phyloP scores from a whole-genome alignment of 2,329 filamentous ascomycete genomes.

The Colletotrichum neosansevieriae region DNA sequence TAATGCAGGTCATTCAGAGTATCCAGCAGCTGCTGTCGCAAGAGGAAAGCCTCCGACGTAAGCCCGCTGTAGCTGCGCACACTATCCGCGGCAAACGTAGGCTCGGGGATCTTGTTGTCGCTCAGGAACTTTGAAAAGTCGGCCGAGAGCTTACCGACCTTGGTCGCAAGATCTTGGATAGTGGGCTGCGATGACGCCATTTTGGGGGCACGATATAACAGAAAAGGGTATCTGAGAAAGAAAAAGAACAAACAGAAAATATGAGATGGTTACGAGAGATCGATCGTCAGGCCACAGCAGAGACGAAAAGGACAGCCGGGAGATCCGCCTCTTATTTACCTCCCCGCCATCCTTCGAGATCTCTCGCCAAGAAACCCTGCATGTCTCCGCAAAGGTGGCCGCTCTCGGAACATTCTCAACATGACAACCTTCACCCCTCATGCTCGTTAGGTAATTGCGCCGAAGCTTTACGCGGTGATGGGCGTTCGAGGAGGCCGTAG shows the following conservation, averaged over 20 bases:
- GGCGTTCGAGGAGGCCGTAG: slow-evolving; percentile 3
- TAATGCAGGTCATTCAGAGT: slow-evolving; percentile 60
- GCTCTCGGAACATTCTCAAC: background rate
- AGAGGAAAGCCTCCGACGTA: slow-evolving; percentile 56
- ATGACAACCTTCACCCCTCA: background rate
- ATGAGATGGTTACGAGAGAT: background rate
- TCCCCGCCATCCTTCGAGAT: slow-evolving; percentile 3
- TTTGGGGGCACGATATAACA: slow-evolving; percentile 29
- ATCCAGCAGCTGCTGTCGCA: slow-evolving; percentile 58
- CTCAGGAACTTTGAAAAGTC: slow-evolving; percentile 54
- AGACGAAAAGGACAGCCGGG: background rate
- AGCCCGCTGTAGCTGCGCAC: slow-evolving; percentile 56
- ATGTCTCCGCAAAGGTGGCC: background rate
- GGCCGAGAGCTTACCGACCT: slow-evolving; percentile 58
- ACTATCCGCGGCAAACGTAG: slow-evolving; percentile 58
- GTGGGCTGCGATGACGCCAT: slow-evolving; percentile 52
- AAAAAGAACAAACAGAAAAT: slow-evolving; percentile 1
- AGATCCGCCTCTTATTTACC: slow-evolving; percentile 10
- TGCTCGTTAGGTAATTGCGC: slow-evolving; percentile 21
- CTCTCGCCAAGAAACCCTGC: slow-evolving; percentile 15
- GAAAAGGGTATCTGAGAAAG: slow-evolving; percentile 29
- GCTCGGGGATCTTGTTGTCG: slow-evolving; percentile 56
- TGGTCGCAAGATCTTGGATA: slow-evolving; percentile 57
- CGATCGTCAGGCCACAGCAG: background rate
- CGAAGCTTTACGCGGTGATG: slow-evolving; percentile 26